Evolutionary conservation across 441 rosid species (phyloP), one percentile per base, ranked within the genome.

Genomic region (Hura crepitans): DNA sequence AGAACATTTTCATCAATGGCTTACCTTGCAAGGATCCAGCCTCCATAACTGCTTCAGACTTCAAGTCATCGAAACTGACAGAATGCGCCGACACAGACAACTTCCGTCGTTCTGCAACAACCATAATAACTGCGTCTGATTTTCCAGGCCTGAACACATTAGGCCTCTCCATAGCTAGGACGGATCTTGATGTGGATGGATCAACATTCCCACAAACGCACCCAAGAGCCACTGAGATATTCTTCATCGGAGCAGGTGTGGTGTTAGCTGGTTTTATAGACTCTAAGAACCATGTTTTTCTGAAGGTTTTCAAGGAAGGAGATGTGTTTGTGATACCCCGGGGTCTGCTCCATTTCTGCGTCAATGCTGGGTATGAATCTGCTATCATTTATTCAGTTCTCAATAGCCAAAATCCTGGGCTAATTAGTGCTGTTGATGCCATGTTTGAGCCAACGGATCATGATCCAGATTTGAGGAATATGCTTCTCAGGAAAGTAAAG

Each of bases 101-200:
- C 75, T 84, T 77, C 31, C 49, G n/a, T 17, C 76, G 73, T 39
- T 89, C 95, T 8, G 69, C 85, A 0, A 65, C 80, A 18, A 85
- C 71, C 65, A 57, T 88, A 31, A 74, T 78, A 69, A 86, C 89
- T 1, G 98, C 97, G 0, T 65, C 43, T 4, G 97, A 88, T 49
- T 87, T 81, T 74, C 87, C 92, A 37, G 98, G 98, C 22, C 84
- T 93, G 62, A 93, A 93, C 77, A 91, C 98, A 3, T 89, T 88
- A 0, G 88, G 98, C 73, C 86, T 93, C 62, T 84, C 96, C 0
- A 66, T 88, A 3, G 89, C 92, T 10, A 80, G 97, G 54, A 86
- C 86, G 18, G 97, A 89, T 71, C 80, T 91, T 0, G 89, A 84
- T 0, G 68, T 80, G 18, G 89, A 86, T 53, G 88, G 97, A 25